phyloP scores from a whole-genome alignment of 768 basidiomycete genomes.

The Piloderma croceum region DNA sequence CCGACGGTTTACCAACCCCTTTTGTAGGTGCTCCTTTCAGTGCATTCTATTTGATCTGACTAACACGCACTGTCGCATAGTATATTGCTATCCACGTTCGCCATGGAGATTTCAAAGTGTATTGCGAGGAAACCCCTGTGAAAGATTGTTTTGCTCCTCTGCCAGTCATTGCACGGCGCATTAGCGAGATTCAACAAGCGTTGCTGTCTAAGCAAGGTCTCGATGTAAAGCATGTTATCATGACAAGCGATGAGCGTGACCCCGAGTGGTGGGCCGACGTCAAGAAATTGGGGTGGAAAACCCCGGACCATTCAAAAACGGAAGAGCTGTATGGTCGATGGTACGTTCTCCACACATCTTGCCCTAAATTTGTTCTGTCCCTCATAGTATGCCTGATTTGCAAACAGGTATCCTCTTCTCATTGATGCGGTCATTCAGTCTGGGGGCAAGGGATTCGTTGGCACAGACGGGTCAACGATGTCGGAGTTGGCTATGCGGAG shows the following conservation, averaged over 20 bases:
- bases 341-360: constrained; percentile 11
- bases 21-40: constrained; percentile 16
- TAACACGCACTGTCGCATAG: constrained; percentile 4
- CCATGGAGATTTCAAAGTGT: constrained; percentile 28
- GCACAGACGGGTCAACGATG: constrained; percentile 46
- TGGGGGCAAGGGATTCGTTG: constrained; percentile 41
- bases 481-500: constrained; percentile 38
- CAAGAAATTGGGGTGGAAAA: constrained; percentile 30
- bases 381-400: neutral
- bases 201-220: constrained; percentile 25
- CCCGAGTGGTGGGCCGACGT: constrained; percentile 35
- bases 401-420: constrained; percentile 42
- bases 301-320: constrained; percentile 22
- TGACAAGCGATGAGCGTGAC: constrained; percentile 40
- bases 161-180: constrained; percentile 25
- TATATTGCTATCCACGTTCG: constrained; percentile 24
- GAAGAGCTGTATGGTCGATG: constrained; percentile 20
- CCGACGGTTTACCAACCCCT: constrained; percentile 17
- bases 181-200: constrained; percentile 34
- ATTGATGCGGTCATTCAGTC: constrained; percentile 47
- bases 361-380: neutral
- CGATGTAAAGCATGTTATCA: constrained; percentile 29
- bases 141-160: constrained; percentile 37
- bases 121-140: constrained; percentile 22
- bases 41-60: neutral